phyloP scores from a whole-genome alignment of 139 green algal genomes.

The Coelastrella sp. region DNA sequence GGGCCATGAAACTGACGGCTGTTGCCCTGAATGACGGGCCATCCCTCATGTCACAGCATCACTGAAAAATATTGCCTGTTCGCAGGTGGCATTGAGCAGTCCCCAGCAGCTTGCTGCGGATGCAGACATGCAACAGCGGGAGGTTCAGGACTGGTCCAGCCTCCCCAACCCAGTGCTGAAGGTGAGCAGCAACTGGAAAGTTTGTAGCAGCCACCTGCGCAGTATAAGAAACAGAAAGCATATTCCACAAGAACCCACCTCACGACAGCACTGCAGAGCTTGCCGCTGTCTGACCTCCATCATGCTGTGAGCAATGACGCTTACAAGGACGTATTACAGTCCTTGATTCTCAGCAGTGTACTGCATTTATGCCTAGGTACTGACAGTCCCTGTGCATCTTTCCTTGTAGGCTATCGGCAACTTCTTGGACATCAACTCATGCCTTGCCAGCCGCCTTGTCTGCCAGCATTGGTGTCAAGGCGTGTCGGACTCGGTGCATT shows the following conservation, averaged over 20 bases:
- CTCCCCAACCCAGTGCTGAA: not conserved
- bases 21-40: no score
- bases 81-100: not conserved
- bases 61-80: not conserved
- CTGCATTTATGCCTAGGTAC: not conserved
- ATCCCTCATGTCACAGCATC: no score
- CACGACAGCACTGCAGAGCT: no score
- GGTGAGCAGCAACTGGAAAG: not conserved
- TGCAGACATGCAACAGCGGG: not conserved
- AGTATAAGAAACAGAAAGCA: no score
- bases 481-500: not conserved
- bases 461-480: constrained; percentile 30
- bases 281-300: not conserved
- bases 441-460: constrained; percentile 25
- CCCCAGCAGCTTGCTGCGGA: not conserved
- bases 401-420: not conserved
- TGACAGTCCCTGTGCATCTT: not conserved
- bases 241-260: no score
- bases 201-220: not conserved
- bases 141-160: not conserved
- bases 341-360: not conserved
- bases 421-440: constrained; percentile 27
- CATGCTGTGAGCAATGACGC: not conserved
- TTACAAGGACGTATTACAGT: not conserved
- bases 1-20: no score